Conservation (phyloP, 225 moss, liverwort and hornwort genomes). For the Straminergon stramineum region DNA sequence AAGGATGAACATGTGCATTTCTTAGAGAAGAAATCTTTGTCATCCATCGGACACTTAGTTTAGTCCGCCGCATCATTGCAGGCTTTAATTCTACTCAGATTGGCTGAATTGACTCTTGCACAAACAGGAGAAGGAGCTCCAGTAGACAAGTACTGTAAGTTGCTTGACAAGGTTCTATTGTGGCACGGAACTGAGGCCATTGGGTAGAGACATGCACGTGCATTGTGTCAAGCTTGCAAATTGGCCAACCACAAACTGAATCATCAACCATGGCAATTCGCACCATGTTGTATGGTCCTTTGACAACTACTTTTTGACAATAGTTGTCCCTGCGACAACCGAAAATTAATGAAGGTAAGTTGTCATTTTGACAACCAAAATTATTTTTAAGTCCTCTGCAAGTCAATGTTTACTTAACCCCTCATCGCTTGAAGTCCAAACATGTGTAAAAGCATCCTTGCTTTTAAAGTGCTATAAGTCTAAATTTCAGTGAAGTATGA, state of each 20-base stretch:
- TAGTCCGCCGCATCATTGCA: not conserved
- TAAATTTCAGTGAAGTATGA: too few species aligned
- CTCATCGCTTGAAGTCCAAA: too few species aligned
- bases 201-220: not conserved
- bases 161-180: not conserved
- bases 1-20: not conserved
- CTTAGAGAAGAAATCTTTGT: not conserved
- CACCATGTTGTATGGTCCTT: not conserved
- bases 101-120: not conserved
- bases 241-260: not conserved
- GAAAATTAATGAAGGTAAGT: not conserved
- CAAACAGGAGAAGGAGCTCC: not conserved
- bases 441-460: too few species aligned
- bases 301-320: too few species aligned
- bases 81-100: not conserved
- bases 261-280: not conserved
- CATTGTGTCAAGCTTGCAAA: not conserved
- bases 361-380: not conserved
- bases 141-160: not conserved
- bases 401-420: not conserved
- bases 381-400: not conserved
- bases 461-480: too few species aligned
- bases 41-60: not conserved
- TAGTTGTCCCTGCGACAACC: not conserved
- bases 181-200: not conserved